Percentiles rank a stretch among this genome's conserved stretches.
Conservation (phyloP, 148 eudicot genomes). For the Rhododendron griersonianum region DNA sequence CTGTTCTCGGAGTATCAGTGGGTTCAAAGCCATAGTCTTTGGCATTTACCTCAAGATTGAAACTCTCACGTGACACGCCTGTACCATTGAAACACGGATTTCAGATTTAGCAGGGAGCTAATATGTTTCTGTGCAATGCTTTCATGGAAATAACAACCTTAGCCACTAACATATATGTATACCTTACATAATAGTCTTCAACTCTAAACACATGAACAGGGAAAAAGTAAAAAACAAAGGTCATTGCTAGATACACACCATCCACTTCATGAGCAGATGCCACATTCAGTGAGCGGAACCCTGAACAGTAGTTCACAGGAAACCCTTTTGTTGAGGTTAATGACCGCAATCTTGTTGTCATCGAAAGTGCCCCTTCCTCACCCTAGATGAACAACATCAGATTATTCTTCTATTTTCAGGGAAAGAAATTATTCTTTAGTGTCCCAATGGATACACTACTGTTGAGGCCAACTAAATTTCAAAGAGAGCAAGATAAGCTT, state of each 20-base stretch:
- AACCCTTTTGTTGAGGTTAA: slow-evolving; percentile 74
- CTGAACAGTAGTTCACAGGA: slow-evolving; percentile 96
- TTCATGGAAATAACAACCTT: slow-evolving; percentile 1
- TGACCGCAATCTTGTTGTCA: slow-evolving; percentile 77
- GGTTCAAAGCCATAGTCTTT: slow-evolving; percentile 82
- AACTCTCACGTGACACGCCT: slow-evolving; percentile 91
- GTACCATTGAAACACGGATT: slow-evolving; percentile 5
- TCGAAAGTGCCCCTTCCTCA: slow-evolving; percentile 97
- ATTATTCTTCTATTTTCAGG: slow-evolving; percentile 4
- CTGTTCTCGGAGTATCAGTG: slow-evolving; percentile 93
- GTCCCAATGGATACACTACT: neutral
- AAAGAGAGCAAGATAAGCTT: neutral
- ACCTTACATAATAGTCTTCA: neutral
- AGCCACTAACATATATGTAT: neutral
- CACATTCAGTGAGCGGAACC: slow-evolving; percentile 69
- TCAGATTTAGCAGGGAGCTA: slow-evolving; percentile 3
- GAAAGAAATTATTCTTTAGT: neutral
- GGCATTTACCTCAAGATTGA: slow-evolving; percentile 69
- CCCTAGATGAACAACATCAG: slow-evolving; percentile 46
- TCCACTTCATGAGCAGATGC: slow-evolving; percentile 53
- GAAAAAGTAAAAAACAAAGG: neutral
- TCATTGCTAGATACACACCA: slow-evolving; percentile 43
- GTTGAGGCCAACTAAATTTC: neutral
- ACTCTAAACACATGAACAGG: neutral
- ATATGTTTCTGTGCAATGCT: neutral